These are phyloP conservation scores for Aspergillus sp. DNA, from an alignment of 2,329 filamentous ascomycete genomes.

Conservation along the genomic window DNA sequence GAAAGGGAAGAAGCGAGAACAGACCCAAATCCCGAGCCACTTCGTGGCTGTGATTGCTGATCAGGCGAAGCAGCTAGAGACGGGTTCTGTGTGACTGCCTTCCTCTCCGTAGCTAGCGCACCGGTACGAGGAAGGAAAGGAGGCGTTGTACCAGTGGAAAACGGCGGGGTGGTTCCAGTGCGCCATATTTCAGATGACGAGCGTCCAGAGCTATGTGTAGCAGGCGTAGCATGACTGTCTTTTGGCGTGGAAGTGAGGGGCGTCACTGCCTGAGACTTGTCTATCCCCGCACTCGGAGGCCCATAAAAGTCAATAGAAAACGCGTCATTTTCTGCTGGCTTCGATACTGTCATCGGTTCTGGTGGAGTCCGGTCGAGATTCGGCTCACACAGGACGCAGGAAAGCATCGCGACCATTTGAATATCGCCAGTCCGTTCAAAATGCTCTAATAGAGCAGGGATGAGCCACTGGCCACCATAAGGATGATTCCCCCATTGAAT, in stretches of 20 bases:
- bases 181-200: conserved; percentile 58
- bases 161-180: conserved; percentile 55
- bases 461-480: conserved; percentile 59
- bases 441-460: conserved; percentile 62
- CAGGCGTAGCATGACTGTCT: conserved; percentile 34
- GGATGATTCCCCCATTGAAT: conserved; percentile 63
- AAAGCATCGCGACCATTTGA: conserved; percentile 69
- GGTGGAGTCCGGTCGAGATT: conserved; percentile 46
- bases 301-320: conserved; percentile 55
- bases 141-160: conserved; percentile 58
- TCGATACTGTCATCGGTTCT: conserved; percentile 28
- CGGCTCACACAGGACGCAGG: conserved; percentile 61
- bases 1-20: conserved; percentile 51
- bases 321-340: conserved; percentile 48
- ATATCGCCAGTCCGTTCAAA: conserved; percentile 65
- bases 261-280: conserved; percentile 48
- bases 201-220: conserved; percentile 52
- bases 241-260: conserved; percentile 40
- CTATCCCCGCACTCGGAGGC: conserved; percentile 44
- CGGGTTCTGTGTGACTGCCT: conserved; percentile 45
- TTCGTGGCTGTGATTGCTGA: conserved; percentile 42
- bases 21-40: conserved; percentile 47
- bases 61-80: conserved; percentile 50
- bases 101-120: conserved; percentile 46
- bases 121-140: conserved; percentile 50